Percentiles rank a stretch among this genome's conserved stretches.
These are phyloP conservation scores for Grosmannia huntii DNA, from an alignment of 2,329 filamentous ascomycete species.

Conservation along the genomic window DNA sequence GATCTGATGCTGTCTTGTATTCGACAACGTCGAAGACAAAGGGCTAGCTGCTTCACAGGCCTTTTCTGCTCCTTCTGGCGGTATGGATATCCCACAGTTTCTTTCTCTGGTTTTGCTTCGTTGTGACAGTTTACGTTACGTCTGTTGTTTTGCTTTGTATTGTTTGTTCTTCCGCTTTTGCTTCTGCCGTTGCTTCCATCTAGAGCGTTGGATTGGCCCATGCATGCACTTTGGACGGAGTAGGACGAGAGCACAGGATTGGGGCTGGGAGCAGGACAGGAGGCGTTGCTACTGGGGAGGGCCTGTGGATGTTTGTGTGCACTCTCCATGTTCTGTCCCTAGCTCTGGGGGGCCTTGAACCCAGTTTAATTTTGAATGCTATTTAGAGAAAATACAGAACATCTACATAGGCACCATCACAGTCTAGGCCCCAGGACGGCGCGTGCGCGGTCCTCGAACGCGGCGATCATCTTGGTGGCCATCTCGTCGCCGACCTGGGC, in stretches of 20 bases:
- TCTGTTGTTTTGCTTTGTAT: not conserved
- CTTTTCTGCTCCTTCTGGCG: not conserved
- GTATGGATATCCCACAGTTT: not conserved
- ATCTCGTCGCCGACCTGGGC: slow-evolving; percentile 72
- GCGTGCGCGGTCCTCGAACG: slow-evolving; percentile 73
- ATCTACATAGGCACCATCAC: not conserved
- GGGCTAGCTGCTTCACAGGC: not conserved
- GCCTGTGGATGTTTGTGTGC: not conserved
- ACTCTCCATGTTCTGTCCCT: not conserved
- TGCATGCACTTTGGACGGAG: slow-evolving; percentile 1
- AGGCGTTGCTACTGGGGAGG: slow-evolving; percentile 1
- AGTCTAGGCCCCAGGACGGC: slow-evolving; percentile 23
- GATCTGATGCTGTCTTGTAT: not conserved
- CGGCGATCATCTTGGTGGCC: slow-evolving; percentile 78
- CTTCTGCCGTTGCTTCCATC: not conserved
- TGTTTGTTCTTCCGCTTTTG: not conserved
- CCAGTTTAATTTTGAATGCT: not conserved
- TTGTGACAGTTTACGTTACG: not conserved
- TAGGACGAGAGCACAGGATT: not conserved
- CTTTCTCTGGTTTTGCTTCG: not conserved
- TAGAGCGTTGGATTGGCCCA: not conserved
- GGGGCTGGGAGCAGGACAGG: not conserved
- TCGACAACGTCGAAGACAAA: not conserved
- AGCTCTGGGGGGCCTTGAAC: not conserved
- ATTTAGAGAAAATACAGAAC: not conserved